Percentiles rank a stretch among this genome's conserved stretches.
phyloP scores from a whole-genome alignment of 2,329 filamentous ascomycete species.

The Didymella keratinophila region DNA sequence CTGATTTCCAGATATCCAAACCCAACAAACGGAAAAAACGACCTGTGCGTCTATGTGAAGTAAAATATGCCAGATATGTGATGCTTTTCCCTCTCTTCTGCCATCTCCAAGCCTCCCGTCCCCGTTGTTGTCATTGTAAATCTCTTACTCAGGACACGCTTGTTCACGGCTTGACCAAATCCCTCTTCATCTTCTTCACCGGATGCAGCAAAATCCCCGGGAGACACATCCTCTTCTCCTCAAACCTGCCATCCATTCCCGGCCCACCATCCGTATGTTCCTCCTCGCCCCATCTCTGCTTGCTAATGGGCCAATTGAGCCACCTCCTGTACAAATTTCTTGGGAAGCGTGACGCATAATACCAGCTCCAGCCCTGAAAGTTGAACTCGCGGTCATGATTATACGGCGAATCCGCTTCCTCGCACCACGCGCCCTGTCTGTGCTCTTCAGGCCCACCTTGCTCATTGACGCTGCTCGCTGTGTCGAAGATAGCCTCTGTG shows the following conservation, averaged over 20 bases:
- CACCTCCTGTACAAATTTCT: slow-evolving; percentile 83
- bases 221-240: slow-evolving; percentile 84
- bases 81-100: neutral
- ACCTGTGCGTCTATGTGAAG: neutral
- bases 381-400: slow-evolving; percentile 82
- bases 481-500: slow-evolving; percentile 81
- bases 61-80: neutral
- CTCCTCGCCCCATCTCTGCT: slow-evolving; percentile 79
- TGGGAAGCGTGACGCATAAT: slow-evolving; percentile 85
- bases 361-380: slow-evolving; percentile 86
- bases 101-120: too few relatives aligned
- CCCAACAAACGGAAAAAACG: neutral
- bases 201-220: slow-evolving; percentile 91
- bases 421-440: slow-evolving; percentile 61
- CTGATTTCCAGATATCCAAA: neutral
- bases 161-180: slow-evolving; percentile 31
- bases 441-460: slow-evolving; percentile 63
- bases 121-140: too few relatives aligned
- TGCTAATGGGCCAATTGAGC: slow-evolving; percentile 82
- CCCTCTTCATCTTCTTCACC: slow-evolving; percentile 68
- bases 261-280: slow-evolving; percentile 63
- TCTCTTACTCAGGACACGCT: too few relatives aligned
- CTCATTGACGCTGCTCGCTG: slow-evolving; percentile 36
- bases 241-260: slow-evolving; percentile 54
- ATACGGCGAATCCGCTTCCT: slow-evolving; percentile 54